Evolutionary conservation across 2,329 filamentous ascomycete species (phyloP).

Genomic region (Corniculantispora saksenae): DNA sequence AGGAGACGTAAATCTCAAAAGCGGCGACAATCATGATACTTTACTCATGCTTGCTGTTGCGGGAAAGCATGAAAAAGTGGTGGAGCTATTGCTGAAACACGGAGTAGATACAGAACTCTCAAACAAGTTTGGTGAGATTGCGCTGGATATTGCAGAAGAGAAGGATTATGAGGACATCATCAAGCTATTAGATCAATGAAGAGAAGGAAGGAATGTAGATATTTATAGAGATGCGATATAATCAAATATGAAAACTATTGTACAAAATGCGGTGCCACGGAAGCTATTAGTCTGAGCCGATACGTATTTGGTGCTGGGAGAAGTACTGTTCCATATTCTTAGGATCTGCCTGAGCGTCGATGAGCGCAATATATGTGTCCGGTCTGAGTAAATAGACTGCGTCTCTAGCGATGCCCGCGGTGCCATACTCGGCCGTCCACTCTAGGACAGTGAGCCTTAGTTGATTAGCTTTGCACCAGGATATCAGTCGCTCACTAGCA

Average conservation of each 20-base stretch:
- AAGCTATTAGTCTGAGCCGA: background rate
- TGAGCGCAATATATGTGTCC: conserved; percentile 15
- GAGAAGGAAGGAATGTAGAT: background rate
- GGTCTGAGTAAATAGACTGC: conserved; percentile 11
- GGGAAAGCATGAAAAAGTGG: conserved; percentile 13
- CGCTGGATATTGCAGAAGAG: conserved; percentile 14
- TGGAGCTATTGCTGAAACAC: conserved; percentile 11
- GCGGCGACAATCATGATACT: conserved; percentile 2
- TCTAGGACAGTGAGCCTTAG: conserved; percentile 9
- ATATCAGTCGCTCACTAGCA: background rate
- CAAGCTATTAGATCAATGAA: background rate
- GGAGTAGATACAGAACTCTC: conserved; percentile 1
- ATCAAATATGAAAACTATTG: background rate
- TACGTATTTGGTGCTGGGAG: background rate
- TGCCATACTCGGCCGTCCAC: background rate
- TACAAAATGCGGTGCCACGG: background rate
- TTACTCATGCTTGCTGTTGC: background rate
- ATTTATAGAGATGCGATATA: background rate
- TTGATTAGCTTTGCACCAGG: background rate
- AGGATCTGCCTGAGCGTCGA: background rate
- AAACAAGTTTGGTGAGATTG: conserved; percentile 15
- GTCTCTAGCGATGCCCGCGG: background rate
- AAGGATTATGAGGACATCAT: background rate
- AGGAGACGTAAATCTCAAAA: conserved; percentile 6
- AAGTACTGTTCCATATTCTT: conserved; percentile 5